Evolutionary conservation across 1,284 basidiomycete genomes (phyloP), one percentile per base, ranked within the genome.

Genomic region (Jaminaea rosea): DNA sequence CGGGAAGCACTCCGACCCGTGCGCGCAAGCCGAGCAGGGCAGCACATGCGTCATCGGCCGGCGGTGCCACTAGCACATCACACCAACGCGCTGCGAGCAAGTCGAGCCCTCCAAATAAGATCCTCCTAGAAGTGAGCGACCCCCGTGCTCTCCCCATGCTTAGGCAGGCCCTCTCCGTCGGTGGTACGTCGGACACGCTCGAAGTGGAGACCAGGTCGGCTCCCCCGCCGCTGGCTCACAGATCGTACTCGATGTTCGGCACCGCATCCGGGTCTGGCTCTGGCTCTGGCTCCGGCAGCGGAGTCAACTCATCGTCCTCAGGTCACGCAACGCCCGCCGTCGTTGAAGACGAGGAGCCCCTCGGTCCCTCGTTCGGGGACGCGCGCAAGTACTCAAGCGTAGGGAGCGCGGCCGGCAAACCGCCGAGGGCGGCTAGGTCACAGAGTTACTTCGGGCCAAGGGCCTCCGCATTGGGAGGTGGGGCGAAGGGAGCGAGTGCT

Each of bases 71-170:
- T 3, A 60, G 59, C 47, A 44, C 34, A 7, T 57, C 62, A 10
- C 51, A 34, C 19, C 21, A 29, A 21, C 44, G 53, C 29, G 47
- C 50, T 3, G 28, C 23, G 17, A 23, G 44, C 7, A 49, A 44
- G 15, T 52, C 13, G 24, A 36, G 29, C 19, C 8, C 9, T 15
- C 17, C 55, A n/a, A 55, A 62, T 52, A 63, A 62, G 50, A 53
- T 69, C 11, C 60, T 64, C 50, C 39, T 69, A 3, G 57, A 69
- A 32, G 56, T 69, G 26, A 54, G 63, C 4, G 67, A 69, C 37
- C 34, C 42, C 27, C 58, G 67, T n/a, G 67, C 63, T n/a, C 41
- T 68, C 5, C 58, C 58, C 7, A 56, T 57, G 1, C 55, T 69
- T 4, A 58, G 60, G 29, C 58, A 59, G 17, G 67, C 67, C n/a